Base-by-base conservation (phyloP, 1,284 basidiomycete genomes). In the Ceratobasidium papillatum region DNA sequence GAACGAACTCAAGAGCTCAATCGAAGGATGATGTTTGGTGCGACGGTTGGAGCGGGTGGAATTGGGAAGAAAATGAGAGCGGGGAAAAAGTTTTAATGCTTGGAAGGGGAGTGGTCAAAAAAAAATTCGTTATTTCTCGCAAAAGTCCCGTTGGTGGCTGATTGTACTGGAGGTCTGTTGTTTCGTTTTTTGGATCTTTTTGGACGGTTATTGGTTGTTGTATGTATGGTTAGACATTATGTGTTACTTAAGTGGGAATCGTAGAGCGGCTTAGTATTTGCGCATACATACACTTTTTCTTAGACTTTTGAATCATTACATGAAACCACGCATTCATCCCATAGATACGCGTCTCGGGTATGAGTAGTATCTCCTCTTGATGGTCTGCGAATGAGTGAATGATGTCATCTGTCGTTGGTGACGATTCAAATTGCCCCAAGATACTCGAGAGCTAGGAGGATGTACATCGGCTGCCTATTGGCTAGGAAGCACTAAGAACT, bases 71-170 rank as follows among this genome's bases (percentile, higher is more conserved):
- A 51, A 17, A 27, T 9, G 30, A 7, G 63, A 14, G 43, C 45
- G 5, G 43, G 43, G 14, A 65, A 36, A 51, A 65, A 30, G 63
- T 65, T 65, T 36, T 65, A 65, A 27, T 22, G n/a, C 7, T 34
- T 59, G 11, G n/a, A n/a, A n/a, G n/a, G n/a, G n/a, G n/a, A n/a
- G n/a, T n/a, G n/a, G n/a, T n/a, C n/a, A n/a, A n/a, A n/a, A n/a
- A n/a, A n/a, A n/a, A n/a, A n/a, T n/a, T n/a, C n/a, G n/a, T n/a
- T n/a, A n/a, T n/a, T n/a, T n/a, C n/a, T n/a, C n/a, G n/a, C n/a
- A n/a, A n/a, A n/a, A n/a, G n/a, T n/a, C n/a, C n/a, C n/a, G n/a
- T n/a, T n/a, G n/a, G n/a, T n/a, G n/a, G n/a, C n/a, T n/a, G n/a
- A 22, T 25, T 47, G 11, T 47, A 47, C 4, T 47, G 4, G 19